A percentile compares a stretch with the other conserved stretches of the same genome.
Evolutionary conservation across 2,329 filamentous ascomycete genomes (phyloP).

Genomic region (Helotiales sp.): DNA sequence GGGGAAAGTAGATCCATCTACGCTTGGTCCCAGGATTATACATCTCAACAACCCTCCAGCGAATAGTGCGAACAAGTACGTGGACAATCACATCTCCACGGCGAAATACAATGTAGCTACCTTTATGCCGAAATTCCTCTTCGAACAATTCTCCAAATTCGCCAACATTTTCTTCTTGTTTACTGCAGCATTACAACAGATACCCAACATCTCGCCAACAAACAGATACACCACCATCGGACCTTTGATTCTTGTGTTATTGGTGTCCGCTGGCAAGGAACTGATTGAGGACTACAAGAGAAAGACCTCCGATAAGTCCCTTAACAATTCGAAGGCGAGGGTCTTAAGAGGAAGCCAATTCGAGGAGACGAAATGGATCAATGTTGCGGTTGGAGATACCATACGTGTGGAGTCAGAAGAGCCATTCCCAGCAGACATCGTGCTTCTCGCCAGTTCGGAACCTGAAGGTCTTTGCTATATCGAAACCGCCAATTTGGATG

Average conservation of each 20-base stretch:
- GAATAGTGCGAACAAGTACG: constrained; percentile 86
- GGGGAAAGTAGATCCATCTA: constrained; percentile 85
- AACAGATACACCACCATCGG: constrained; percentile 96
- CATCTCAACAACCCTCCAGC: constrained; percentile 95
- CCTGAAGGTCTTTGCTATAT: constrained; percentile 98
- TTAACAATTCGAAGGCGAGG: constrained; percentile 86
- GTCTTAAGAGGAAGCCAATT: constrained; percentile 86
- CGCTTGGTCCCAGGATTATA: constrained; percentile 88
- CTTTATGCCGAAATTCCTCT: constrained; percentile 95
- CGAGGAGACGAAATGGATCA: constrained; percentile 88
- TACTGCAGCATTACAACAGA: constrained; percentile 91
- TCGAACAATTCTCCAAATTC: constrained; percentile 99
- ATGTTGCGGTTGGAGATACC: constrained; percentile 90
- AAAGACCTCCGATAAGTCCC: constrained; percentile 80
- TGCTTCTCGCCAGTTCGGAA: constrained; percentile 91
- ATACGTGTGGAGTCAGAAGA: constrained; percentile 92
- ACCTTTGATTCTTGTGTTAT: constrained; percentile 84
- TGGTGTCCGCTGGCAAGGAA: constrained; percentile 96
- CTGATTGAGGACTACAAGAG: constrained; percentile 91
- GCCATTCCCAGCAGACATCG: constrained; percentile 91
- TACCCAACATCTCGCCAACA: constrained; percentile 91
- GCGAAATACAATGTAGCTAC: constrained; percentile 95
- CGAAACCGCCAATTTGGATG: constrained; percentile 96
- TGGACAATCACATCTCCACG: constrained; percentile 96
- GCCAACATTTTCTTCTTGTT: constrained; percentile 99